A percentile compares a stretch with the other conserved stretches of the same genome.
phyloP scores from a whole-genome alignment of 352 stramenopile genomes.

The Globisporangium perplexum region DNA sequence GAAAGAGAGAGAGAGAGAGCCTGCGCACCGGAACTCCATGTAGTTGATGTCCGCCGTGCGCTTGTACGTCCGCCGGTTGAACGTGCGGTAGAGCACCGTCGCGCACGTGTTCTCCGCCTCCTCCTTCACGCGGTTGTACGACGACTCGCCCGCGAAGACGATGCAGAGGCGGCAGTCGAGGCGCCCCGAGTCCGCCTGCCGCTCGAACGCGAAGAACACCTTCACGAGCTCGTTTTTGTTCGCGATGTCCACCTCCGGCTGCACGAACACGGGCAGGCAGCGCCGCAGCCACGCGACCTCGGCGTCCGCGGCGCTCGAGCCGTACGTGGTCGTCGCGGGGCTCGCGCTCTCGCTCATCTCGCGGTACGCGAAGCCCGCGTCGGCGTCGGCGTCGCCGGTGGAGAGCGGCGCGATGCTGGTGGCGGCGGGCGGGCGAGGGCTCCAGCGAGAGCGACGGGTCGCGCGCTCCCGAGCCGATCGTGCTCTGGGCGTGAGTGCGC shows the following conservation, averaged over 20 bases:
- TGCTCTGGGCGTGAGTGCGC: too few species aligned
- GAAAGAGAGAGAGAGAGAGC: too few species aligned
- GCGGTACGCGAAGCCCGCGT: conserved; percentile 31
- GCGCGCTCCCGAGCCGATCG: neutral
- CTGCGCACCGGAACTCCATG: conserved; percentile 75
- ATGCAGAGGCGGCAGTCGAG: conserved; percentile 80
- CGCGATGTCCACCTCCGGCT: conserved; percentile 77
- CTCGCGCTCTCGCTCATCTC: conserved; percentile 38
- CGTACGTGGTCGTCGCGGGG: conserved; percentile 12
- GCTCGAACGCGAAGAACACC: conserved; percentile 79
- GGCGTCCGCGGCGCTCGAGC: conserved; percentile 21
- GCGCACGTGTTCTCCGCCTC: conserved; percentile 70
- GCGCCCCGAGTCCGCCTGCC: conserved; percentile 31
- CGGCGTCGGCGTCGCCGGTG: neutral
- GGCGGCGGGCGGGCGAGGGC: conserved; percentile 11
- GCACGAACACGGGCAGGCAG: conserved; percentile 78
- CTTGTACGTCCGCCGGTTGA: conserved; percentile 84
- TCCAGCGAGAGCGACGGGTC: conserved; percentile 10
- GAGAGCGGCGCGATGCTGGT: neutral
- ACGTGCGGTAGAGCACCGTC: conserved; percentile 79
- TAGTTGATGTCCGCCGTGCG: conserved; percentile 88
- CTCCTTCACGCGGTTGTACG: conserved; percentile 74
- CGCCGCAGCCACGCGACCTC: conserved; percentile 75
- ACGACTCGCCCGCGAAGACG: conserved; percentile 77
- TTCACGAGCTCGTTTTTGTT: conserved; percentile 82